A percentile compares a stretch with the other conserved stretches of the same genome.
These are phyloP conservation scores for Amoebophrya sp. DNA, from an alignment of 169 alveolate genomes.

Conservation along the genomic window DNA sequence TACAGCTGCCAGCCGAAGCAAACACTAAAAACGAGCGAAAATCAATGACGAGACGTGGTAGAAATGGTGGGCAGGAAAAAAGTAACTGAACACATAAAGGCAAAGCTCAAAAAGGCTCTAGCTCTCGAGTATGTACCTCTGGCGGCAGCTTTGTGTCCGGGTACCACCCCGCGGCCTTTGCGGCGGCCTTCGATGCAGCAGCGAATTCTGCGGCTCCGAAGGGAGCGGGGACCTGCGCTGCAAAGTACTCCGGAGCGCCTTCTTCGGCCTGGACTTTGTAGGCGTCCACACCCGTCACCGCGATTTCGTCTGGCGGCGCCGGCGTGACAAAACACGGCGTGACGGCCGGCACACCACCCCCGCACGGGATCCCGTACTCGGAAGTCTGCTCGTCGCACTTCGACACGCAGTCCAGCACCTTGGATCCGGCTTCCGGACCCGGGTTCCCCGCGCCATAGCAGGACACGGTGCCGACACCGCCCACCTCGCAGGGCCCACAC, in stretches of 20 bases:
- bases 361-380: background rate
- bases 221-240: background rate
- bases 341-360: too few species aligned
- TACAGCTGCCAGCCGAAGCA: too few species aligned
- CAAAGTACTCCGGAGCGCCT: background rate
- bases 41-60: too few species aligned
- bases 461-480: background rate
- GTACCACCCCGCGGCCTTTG: background rate
- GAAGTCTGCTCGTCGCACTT: too few species aligned
- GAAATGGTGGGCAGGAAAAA: too few species aligned
- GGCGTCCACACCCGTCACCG: background rate
- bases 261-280: background rate
- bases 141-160: background rate
- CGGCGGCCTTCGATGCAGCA: background rate
- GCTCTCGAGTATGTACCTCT: too few species aligned
- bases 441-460: background rate
- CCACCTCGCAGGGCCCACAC: background rate
- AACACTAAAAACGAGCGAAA: too few species aligned
- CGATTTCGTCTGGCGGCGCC: background rate
- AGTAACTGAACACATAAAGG: too few species aligned
- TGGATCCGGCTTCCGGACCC: background rate
- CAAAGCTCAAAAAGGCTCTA: too few species aligned
- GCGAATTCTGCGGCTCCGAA: background rate
- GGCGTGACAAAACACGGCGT: background rate
- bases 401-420: background rate